phyloP scores from a whole-genome alignment of 805 yeast genomes.

The Wickerhamiella spandovensis region DNA sequence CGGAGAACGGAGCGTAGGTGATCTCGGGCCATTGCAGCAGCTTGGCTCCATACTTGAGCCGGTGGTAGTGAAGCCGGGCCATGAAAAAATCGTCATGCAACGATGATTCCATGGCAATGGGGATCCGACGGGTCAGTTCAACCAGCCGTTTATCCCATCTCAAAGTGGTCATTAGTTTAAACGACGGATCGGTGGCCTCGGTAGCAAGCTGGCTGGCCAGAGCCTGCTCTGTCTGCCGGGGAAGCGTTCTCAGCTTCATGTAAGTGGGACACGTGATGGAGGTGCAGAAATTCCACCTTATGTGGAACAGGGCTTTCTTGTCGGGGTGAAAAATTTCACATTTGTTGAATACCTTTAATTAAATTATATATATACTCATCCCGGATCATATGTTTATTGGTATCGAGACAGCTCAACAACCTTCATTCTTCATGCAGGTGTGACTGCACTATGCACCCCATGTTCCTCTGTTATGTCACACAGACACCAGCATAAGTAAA shows the following conservation, averaged over 20 bases:
- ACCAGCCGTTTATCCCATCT: slow-evolving; percentile 56
- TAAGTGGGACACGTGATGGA: neutral
- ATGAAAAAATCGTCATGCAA: slow-evolving; percentile 39
- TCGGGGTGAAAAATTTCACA: too few species aligned
- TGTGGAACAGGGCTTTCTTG: neutral
- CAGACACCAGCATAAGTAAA: neutral
- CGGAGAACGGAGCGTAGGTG: slow-evolving; percentile 31
- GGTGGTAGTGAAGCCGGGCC: slow-evolving; percentile 46
- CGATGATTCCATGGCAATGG: slow-evolving; percentile 19
- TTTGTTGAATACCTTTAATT: too few species aligned
- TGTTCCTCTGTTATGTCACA: neutral
- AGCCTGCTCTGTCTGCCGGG: slow-evolving; percentile 10
- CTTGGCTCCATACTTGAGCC: slow-evolving; percentile 40
- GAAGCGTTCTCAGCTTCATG: slow-evolving; percentile 15
- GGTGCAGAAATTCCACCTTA: neutral
- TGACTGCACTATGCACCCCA: neutral
- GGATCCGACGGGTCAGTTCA: slow-evolving; percentile 18
- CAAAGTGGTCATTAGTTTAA: slow-evolving; percentile 55
- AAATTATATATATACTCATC: too few species aligned
- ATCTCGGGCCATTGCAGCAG: slow-evolving; percentile 42
- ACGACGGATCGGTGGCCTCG: slow-evolving; percentile 21
- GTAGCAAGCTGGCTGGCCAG: slow-evolving; percentile 3
- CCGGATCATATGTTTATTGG: too few species aligned
- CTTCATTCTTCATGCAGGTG: too few species aligned
- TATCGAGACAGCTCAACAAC: too few species aligned